Evolutionary conservation across 2,329 filamentous ascomycete species (phyloP), one percentile per base, ranked within the genome.

Genomic region (Phyllosticta paracitricarpa): DNA sequence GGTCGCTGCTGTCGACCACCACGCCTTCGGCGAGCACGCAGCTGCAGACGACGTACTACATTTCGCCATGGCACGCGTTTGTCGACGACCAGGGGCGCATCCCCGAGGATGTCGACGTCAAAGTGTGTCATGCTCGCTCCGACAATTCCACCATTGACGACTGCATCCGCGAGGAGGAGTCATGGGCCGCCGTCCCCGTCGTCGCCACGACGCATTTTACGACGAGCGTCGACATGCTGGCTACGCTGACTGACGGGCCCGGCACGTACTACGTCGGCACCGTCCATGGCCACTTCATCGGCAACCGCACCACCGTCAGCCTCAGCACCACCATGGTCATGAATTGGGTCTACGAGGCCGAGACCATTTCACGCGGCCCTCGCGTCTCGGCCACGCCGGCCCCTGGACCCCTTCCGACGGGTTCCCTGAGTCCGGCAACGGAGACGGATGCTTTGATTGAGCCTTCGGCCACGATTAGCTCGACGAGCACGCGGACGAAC

Each of bases 41-140:
- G 60, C 70, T 68, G 0, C 65, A 76, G 30, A 76, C 73, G 57
- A 78, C 76, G 3, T 78, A 75, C 70, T 78, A 73, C 66, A 64
- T 78, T 33, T 77, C 76, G 0, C 73, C 75, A 1, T 79, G 76
- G 77, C 70, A 76, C 61, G 70, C 73, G 1, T 65, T 78, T 48
- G 77, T 76, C 0, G 69, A 70, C 12, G 30, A 54, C 35, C 17
- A 25, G 5, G 76, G 73, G 14, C 67, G 69, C 0, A 65, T 68
- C 1, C 76, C 77, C 2, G 67, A 68, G 1, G 72, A 77, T 52
- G 73, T 79, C 22, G 72, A 74, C 35, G 69, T 74, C 51, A 76
- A 77, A 62, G 69, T 78, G 51, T 79, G 76, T 68, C 72, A 69
- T 0, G 66, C 68, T 6, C 66, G 60, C 19, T 26, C 70, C 55